Conservation (phyloP, 2,329 filamentous ascomycete genomes). For the Arthrobotrys sinensis region DNA sequence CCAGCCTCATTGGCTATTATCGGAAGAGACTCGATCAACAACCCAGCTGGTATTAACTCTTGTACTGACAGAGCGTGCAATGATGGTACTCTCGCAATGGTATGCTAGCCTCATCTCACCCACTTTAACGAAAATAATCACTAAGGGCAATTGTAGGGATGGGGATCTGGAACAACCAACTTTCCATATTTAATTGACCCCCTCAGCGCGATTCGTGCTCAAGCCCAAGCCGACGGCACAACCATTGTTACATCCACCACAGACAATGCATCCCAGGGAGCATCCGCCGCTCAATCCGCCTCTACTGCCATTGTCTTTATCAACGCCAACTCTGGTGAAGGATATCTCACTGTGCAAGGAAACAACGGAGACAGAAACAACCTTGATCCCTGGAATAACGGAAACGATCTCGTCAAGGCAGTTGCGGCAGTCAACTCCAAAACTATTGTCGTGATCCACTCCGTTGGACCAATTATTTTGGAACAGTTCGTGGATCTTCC, state of each 20-base stretch:
- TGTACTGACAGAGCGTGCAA: conserved; percentile 78
- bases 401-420: conserved; percentile 84
- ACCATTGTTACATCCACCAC: conserved; percentile 75
- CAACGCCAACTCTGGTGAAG: conserved; percentile 86
- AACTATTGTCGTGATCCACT: conserved; percentile 93
- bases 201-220: conserved; percentile 77
- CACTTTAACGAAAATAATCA: background rate
- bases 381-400: conserved; percentile 87
- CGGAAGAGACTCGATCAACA: conserved; percentile 86
- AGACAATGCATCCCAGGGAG: conserved; percentile 70
- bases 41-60: conserved; percentile 82
- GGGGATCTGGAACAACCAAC: conserved; percentile 82
- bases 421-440: conserved; percentile 85
- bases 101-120: conserved; percentile 65
- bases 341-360: conserved; percentile 84
- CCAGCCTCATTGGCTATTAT: conserved; percentile 83
- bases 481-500: conserved; percentile 80
- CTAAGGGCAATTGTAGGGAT: conserved; percentile 75
- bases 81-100: conserved; percentile 73
- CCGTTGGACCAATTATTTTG: conserved; percentile 83
- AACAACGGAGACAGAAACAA: conserved; percentile 94
- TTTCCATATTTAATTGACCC: conserved; percentile 81
- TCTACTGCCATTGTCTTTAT: conserved; percentile 85
- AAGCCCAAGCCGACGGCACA: conserved; percentile 75
- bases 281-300: conserved; percentile 75